Evolutionary conservation across 139 green algal genomes (phyloP), one percentile per base, ranked within the genome.

Genomic region (Diplosphaera chodatii): DNA sequence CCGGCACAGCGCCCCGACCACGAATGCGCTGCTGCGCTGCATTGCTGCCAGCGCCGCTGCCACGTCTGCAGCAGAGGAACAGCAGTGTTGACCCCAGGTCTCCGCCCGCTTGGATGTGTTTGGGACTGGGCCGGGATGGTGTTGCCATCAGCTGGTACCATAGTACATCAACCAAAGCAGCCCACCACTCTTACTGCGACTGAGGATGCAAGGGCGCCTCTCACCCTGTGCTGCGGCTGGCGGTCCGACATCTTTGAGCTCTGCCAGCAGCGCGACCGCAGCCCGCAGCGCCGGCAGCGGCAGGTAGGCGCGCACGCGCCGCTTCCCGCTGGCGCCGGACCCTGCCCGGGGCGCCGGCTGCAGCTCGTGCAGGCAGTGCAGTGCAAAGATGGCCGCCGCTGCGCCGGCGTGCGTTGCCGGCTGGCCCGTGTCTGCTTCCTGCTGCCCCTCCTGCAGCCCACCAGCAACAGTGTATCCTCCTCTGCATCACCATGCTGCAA

Each of bases 331-430:
- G 16, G 13, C 16, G 48, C 10, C 16, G 10, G 16, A 23, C 3
- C 48, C 48, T n/a, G 13, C 18, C 16, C 16, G 18, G 16, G 16
- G 13, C 48, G 25, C 13, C 48, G 48, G 48, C 48, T 59, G 48
- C 48, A 59, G 48, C 48, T 59, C 48, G 48, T 59, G 48, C 48
- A 59, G 48, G 18, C 48, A 59, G 48, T 59, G 48, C 48, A 59
- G 48, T 18, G 48, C 48, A 59, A 59, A 59, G 10, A 59, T 18
- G 16, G 48, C 48, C 16, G 48, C 48, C 10, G 48, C 48, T 10
- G 48, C 48, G 16, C 10, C 48, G 48, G 48, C 48, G 48, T 59
- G 18, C 16, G 16, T 25, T 23, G 48, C 48, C 18, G 48, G 10
- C 48, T 59, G 48, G 48, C 18, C 8, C 13, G 22, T 6, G 37